A percentile compares a stretch with the other conserved stretches of the same genome.
These are phyloP conservation scores for Ophiostoma perfectum DNA, from an alignment of 2,329 filamentous ascomycete species.

Conservation along the genomic window DNA sequence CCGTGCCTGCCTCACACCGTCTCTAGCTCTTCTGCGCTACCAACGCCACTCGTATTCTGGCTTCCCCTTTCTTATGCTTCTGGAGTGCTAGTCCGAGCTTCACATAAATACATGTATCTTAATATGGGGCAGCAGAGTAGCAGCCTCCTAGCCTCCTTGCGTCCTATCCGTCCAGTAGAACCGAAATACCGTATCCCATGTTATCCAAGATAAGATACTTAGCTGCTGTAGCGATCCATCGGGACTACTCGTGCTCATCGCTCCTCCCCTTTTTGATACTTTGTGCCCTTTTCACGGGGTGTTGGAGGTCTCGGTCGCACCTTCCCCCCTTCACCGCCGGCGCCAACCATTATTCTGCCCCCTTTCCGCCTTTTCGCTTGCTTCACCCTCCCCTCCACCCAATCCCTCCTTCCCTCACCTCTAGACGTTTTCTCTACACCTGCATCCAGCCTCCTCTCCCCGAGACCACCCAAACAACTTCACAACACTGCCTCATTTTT, in stretches of 20 bases:
- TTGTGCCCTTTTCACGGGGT: not conserved
- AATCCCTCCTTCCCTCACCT: constrained; percentile 15
- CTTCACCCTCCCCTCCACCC: not conserved
- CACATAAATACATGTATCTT: too few species aligned
- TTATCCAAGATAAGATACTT: not conserved
- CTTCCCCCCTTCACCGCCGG: constrained; percentile 21
- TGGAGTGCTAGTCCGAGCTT: not conserved
- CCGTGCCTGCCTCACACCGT: not conserved
- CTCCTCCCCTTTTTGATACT: not conserved
- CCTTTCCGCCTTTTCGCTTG: constrained; percentile 20
- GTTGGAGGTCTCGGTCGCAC: not conserved
- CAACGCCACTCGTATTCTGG: constrained; percentile 8
- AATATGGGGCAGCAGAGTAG: too few species aligned
- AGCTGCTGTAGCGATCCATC: not conserved
- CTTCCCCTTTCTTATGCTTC: not conserved
- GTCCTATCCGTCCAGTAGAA: not conserved
- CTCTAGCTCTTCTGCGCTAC: not conserved
- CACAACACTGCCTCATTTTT: not conserved
- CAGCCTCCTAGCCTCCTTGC: too few species aligned
- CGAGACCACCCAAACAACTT: not conserved
- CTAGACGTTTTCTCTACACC: not conserved
- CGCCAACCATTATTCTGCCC: constrained; percentile 26
- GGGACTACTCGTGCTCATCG: too few species aligned
- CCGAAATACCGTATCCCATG: not conserved
- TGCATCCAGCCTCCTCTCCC: constrained; percentile 10